Conservation (phyloP, 306 rosid genomes). For the Acmispon strigosus region DNA sequence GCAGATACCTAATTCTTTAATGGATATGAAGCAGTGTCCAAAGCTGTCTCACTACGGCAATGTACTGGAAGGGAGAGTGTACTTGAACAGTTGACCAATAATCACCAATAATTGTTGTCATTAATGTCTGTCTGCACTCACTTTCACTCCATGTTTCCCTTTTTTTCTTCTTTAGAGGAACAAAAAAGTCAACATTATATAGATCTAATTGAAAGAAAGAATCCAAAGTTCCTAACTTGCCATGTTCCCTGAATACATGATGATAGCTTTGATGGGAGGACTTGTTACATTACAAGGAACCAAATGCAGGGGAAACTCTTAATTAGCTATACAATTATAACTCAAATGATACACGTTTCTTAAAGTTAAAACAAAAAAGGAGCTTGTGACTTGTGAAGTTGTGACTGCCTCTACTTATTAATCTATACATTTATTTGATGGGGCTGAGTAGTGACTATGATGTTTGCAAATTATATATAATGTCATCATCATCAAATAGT, state of each 20-base stretch:
- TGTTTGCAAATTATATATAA: not conserved
- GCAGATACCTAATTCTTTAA: not conserved
- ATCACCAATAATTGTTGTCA: constrained; percentile 20
- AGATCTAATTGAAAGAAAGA: constrained; percentile 19
- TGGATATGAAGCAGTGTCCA: not conserved
- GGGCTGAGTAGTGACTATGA: not conserved
- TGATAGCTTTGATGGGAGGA: not conserved
- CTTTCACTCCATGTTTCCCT: not conserved
- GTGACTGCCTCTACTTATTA: not conserved
- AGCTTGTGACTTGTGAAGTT: too few species aligned
- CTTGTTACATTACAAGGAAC: not conserved
- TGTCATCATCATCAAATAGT: not conserved
- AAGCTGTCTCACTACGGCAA: constrained; percentile 18
- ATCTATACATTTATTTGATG: too few species aligned
- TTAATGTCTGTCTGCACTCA: constrained; percentile 19
- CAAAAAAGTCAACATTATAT: not conserved
- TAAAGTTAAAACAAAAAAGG: too few species aligned
- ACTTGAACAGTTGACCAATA: constrained; percentile 26
- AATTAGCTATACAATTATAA: too few species aligned
- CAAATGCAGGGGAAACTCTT: too few species aligned
- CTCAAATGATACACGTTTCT: too few species aligned
- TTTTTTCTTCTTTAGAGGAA: not conserved
- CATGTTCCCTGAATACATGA: not conserved
- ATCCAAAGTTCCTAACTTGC: constrained; percentile 9
- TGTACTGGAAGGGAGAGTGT: constrained; percentile 1